Conservation (phyloP, 176 grass and related monocot genomes). For the Aegilops speltoides region DNA sequence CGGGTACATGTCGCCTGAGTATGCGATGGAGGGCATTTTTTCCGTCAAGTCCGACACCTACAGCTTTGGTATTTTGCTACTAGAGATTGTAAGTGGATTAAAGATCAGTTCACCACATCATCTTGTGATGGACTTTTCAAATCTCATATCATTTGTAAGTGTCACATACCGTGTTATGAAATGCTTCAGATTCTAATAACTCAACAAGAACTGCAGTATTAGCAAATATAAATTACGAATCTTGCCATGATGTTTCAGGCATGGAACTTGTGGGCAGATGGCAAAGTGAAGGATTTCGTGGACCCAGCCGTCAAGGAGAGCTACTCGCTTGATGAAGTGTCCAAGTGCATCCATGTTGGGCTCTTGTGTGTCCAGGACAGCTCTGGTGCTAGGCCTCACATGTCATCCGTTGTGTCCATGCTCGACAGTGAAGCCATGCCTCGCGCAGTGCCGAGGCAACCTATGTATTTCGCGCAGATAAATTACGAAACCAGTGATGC, state of each 20-base stretch:
- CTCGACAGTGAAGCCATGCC: constrained; percentile 8
- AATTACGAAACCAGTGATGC: background rate
- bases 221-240: background rate
- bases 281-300: background rate
- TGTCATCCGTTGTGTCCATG: constrained; percentile 1
- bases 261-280: constrained; percentile 33
- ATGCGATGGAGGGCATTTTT: constrained; percentile 44
- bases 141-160: constrained; percentile 49
- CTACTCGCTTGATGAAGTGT: constrained; percentile 23
- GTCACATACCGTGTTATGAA: background rate
- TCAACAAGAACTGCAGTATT: background rate
- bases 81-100: constrained; percentile 57
- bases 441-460: background rate
- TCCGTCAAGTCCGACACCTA: constrained; percentile 60
- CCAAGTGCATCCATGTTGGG: constrained; percentile 40
- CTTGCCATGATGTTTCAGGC: constrained; percentile 16
- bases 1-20: constrained; percentile 64
- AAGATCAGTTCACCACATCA: constrained; percentile 34
- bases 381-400: background rate
- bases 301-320: constrained; percentile 5
- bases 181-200: background rate
- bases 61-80: constrained; percentile 60
- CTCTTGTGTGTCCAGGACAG: constrained; percentile 56
- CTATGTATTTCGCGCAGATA: background rate
- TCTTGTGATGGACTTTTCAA: constrained; percentile 5